Evolutionary conservation across 345 rosid species (phyloP), one percentile per base, ranked within the genome.

Genomic region (Psidium friedrichsthalianum): DNA sequence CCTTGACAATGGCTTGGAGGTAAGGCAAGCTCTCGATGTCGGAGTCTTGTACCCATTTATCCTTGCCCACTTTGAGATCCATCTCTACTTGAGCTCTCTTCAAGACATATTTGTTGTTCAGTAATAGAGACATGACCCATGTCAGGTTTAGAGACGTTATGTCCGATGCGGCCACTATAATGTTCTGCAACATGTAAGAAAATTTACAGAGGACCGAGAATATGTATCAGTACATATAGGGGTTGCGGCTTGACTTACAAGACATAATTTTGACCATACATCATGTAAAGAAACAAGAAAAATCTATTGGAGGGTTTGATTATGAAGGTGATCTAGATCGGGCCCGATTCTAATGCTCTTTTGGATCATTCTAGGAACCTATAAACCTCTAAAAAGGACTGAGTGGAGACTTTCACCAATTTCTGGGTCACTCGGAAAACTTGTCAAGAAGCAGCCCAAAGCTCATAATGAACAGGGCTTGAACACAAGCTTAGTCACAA

Each of bases 1-100:
- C 98, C 61, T 94, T 95, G 53, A 95, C 85, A 16, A 93, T 88
- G 84, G 94, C 94, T 86, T 88, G 92, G 83, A 94, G 80, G 87
- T 90, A 92, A 11, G 86, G 86, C 11, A 95, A 91, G 25, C 89
- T 90, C 47, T 18, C 51, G 9, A 93, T 85, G 74, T 94, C 91
- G 8, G 95, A 90, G 85, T 94, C 96, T 59, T 94, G 86, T 3
- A 90, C 92, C 93, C 93, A 92, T 47, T 86, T 88, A 3, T n/a
- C 84, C 86, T 74, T 89, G 6, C 95, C 97, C 0, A 93, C 93
- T 0, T 27, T 55, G 21, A 2, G 81, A 86, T 92, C 93, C 13
- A 95, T 87, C 87, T 95, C 98, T 83, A 92, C 90, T 83, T 92
- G 93, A 21, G 92, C 93, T 8, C 74, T 54, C 76, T 88, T 85